phyloP scores from a whole-genome alignment of 1,284 basidiomycete species.

The Mycena citricolor region DNA sequence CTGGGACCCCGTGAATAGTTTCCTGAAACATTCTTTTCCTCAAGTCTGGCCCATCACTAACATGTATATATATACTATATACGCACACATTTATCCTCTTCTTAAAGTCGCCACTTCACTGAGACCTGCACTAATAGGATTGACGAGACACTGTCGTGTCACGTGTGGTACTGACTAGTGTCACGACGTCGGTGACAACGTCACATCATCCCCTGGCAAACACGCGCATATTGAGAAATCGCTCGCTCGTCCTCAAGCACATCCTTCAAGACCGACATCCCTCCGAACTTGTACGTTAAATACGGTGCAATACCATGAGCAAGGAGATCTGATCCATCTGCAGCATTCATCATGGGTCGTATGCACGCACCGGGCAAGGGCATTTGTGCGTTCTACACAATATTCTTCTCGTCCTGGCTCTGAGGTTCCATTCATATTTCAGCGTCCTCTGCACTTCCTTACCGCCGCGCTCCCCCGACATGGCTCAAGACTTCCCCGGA shows the following conservation, averaged over 20 bases:
- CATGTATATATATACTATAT: too few species aligned
- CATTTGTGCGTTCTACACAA: conserved; percentile 68
- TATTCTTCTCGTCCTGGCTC: conserved; percentile 4
- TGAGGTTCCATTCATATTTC: conserved; percentile 10
- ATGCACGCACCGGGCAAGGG: conserved; percentile 99
- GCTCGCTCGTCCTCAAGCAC: background rate
- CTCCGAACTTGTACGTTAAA: conserved; percentile 20
- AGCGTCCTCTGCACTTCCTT: conserved; percentile 97
- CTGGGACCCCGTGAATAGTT: too few species aligned
- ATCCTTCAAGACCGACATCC: conserved; percentile 21
- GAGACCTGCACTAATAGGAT: too few species aligned
- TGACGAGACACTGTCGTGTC: too few species aligned
- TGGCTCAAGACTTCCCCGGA: conserved; percentile 98
- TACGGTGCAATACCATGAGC: background rate
- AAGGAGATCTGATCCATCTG: background rate
- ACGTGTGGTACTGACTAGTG: too few species aligned
- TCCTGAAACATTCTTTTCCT: too few species aligned
- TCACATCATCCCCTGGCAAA: too few species aligned
- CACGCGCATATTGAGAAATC: too few species aligned
- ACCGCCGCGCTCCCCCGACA: conserved; percentile 90
- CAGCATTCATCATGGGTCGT: conserved; percentile 71
- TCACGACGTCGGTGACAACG: too few species aligned
- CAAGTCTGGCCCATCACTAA: too few species aligned
- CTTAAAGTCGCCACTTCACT: too few species aligned
- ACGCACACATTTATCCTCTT: too few species aligned